phyloP scores from a whole-genome alignment of 2,329 filamentous ascomycete species.

The Botrytis galanthina region DNA sequence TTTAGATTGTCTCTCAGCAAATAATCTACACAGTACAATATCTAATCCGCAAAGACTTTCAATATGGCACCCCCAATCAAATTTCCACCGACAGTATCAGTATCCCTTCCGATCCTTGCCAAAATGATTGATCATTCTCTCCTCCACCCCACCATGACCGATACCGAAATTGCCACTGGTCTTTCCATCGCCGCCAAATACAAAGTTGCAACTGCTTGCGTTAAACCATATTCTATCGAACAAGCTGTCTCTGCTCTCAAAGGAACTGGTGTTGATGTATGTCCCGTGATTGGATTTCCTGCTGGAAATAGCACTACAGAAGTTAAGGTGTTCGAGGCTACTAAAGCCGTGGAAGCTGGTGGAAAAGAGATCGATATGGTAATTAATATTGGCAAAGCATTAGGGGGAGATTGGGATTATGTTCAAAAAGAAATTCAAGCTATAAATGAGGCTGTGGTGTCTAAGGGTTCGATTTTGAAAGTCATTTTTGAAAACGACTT shows the following conservation, averaged over 20 bases:
- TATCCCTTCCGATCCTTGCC: constrained; percentile 49
- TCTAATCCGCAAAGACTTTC: background rate
- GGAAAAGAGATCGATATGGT: constrained; percentile 60
- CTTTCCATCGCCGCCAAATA: constrained; percentile 48
- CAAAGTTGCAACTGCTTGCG: constrained; percentile 54
- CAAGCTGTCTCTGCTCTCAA: constrained; percentile 48
- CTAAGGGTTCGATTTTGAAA: constrained; percentile 50
- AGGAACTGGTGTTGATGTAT: constrained; percentile 50
- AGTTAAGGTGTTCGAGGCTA: constrained; percentile 55
- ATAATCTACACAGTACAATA: background rate
- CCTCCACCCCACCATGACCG: constrained; percentile 60
- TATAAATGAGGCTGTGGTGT: constrained; percentile 49
- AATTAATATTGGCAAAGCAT: constrained; percentile 57
- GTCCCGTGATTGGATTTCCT: constrained; percentile 60
- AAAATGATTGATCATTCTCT: constrained; percentile 61
- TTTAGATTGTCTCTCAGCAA: background rate
- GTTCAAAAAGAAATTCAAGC: constrained; percentile 50
- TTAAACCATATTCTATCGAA: constrained; percentile 56
- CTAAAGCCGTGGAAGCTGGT: constrained; percentile 47
- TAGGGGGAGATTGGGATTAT: constrained; percentile 56
- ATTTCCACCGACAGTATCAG: constrained; percentile 36
- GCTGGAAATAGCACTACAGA: constrained; percentile 55
- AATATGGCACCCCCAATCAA: background rate
- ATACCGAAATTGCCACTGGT: constrained; percentile 50
- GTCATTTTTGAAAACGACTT: constrained; percentile 63